Conservation (phyloP, 176 grass and related monocot species). For the Pontederia crassipes region DNA sequence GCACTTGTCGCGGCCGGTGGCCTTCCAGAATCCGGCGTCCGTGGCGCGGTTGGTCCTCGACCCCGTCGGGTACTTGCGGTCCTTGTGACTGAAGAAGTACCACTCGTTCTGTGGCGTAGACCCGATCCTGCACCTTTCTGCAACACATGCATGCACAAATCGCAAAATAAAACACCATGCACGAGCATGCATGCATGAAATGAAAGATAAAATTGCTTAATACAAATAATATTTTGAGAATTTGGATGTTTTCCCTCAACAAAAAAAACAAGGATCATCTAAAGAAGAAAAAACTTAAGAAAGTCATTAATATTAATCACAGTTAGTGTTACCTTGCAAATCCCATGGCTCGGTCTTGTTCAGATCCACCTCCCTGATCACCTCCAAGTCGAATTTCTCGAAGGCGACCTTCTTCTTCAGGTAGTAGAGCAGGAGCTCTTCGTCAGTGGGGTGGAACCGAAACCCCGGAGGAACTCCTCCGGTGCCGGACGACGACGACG, state of each 20-base stretch:
- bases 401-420: constrained; percentile 87
- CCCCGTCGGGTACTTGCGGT: constrained; percentile 96
- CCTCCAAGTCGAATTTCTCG: constrained; percentile 95
- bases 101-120: constrained; percentile 86
- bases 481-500: constrained; percentile 57
- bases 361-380: constrained; percentile 89
- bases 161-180: neutral
- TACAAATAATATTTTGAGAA: no score
- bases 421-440: constrained; percentile 95
- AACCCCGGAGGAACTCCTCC: constrained; percentile 96
- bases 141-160: neutral
- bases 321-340: constrained; percentile 97
- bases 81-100: constrained; percentile 99
- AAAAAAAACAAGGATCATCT: no score
- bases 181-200: neutral
- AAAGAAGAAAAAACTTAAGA: no score
- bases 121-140: constrained; percentile 88
- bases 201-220: no score
- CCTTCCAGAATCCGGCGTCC: constrained; percentile 90
- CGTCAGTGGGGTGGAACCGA: constrained; percentile 94
- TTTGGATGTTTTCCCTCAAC: no score
- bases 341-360: constrained; percentile 99
- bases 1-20: constrained; percentile 94
- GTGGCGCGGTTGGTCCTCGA: constrained; percentile 91
- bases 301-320: neutral